Conservation (phyloP, 805 yeast species). For the Yamadazyma tumulicola region DNA sequence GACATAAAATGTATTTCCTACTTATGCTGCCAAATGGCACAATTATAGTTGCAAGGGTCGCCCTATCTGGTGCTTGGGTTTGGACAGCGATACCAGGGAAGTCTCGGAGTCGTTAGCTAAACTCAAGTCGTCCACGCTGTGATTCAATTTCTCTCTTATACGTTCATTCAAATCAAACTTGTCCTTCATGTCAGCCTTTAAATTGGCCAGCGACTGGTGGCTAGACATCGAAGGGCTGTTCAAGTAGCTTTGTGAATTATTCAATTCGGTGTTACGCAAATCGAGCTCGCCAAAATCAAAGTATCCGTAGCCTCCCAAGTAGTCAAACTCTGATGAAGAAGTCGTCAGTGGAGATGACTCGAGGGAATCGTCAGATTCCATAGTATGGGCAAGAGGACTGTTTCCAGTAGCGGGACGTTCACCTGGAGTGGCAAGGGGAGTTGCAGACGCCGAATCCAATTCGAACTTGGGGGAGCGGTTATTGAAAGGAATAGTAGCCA, state of each 20-base stretch:
- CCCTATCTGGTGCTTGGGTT: too few species aligned
- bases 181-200: slow-evolving; percentile 24
- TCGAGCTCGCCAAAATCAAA: slow-evolving; percentile 71
- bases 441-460: slow-evolving; percentile 1
- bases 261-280: slow-evolving; percentile 42
- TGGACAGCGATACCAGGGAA: slow-evolving; percentile 1
- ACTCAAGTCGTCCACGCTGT: slow-evolving; percentile 15
- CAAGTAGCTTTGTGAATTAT: slow-evolving; percentile 28
- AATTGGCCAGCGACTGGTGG: slow-evolving; percentile 29
- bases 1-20: too few species aligned
- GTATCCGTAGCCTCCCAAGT: slow-evolving; percentile 83
- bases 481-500: slow-evolving; percentile 15
- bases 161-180: slow-evolving; percentile 34
- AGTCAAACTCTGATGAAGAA: slow-evolving; percentile 16
- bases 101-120: too few species aligned
- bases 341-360: not conserved
- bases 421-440: not conserved
- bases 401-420: not conserved
- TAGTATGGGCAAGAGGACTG: not conserved
- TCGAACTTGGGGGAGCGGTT: too few species aligned
- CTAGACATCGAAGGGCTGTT: slow-evolving; percentile 26
- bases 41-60: too few species aligned
- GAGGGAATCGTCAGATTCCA: not conserved
- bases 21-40: too few species aligned
- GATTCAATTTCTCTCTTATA: slow-evolving; percentile 33